These are phyloP conservation scores for Penicillium simplicissimum DNA, from an alignment of 495 filamentous ascomycete genomes.

Conservation along the genomic window DNA sequence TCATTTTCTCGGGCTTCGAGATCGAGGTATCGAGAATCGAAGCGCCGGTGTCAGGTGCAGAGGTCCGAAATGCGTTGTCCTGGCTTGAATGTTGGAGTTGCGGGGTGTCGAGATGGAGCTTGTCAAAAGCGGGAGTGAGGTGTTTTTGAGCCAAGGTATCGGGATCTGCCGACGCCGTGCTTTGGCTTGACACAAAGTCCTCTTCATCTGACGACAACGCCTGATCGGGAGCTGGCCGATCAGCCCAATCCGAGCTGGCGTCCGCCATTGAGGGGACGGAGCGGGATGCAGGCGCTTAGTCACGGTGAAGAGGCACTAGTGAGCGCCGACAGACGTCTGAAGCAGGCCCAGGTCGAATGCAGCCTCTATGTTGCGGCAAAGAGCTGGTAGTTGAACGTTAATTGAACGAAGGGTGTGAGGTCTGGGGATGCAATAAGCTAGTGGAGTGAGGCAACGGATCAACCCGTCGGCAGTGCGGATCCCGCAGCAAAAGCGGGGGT, in stretches of 20 bases:
- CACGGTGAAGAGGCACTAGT: background rate
- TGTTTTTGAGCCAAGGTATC: conserved; percentile 11
- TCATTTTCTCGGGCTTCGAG: conserved; percentile 23
- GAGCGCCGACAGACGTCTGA: background rate
- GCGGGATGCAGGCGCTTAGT: conserved; percentile 4
- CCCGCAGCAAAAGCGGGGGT: conserved; percentile 8
- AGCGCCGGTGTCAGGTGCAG: conserved; percentile 8
- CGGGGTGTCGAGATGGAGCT: conserved; percentile 34
- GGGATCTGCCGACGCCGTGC: conserved; percentile 28
- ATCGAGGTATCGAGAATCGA: conserved; percentile 4
- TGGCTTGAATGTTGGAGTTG: conserved; percentile 10
- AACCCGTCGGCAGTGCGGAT: conserved; percentile 17
- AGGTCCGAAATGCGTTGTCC: conserved; percentile 14
- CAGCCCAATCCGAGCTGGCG: conserved; percentile 23
- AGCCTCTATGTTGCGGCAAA: background rate
- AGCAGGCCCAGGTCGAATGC: background rate
- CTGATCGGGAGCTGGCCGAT: conserved; percentile 30
- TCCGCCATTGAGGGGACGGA: conserved; percentile 18
- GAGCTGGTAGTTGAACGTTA: background rate
- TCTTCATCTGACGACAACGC: conserved; percentile 39
- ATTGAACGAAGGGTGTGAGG: conserved; percentile 7
- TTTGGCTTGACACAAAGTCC: conserved; percentile 37
- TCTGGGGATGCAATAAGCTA: conserved; percentile 24
- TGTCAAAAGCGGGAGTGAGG: conserved; percentile 26
- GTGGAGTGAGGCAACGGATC: conserved; percentile 22